A percentile compares a stretch with the other conserved stretches of the same genome.
phyloP scores from a whole-genome alignment of 148 eudicot species.

The Camellia japonica region DNA sequence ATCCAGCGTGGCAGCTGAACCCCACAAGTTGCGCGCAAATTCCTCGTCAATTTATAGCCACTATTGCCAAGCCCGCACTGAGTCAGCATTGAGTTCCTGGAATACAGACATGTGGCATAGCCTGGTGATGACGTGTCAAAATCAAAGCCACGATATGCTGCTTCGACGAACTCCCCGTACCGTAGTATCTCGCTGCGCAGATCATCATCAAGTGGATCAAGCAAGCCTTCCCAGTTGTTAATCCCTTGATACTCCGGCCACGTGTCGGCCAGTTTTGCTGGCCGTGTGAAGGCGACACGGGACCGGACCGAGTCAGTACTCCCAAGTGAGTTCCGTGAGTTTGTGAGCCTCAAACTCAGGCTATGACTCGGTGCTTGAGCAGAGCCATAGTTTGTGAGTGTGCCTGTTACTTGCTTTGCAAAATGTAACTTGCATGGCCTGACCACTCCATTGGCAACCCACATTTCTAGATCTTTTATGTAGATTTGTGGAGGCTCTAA shows the following conservation, averaged over 20 bases:
- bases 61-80: slow-evolving; percentile 5
- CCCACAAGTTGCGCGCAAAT: slow-evolving; percentile 6
- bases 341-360: background rate
- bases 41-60: slow-evolving; percentile 14
- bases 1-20: slow-evolving; percentile 14
- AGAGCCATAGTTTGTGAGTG: background rate
- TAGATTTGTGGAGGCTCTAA: background rate
- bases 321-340: slow-evolving; percentile 11
- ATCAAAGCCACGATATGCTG: slow-evolving; percentile 6
- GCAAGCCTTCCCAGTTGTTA: slow-evolving; percentile 16
- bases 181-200: slow-evolving; percentile 14
- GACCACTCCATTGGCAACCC: background rate
- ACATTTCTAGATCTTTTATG: background rate
- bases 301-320: background rate
- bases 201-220: slow-evolving; percentile 8
- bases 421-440: slow-evolving; percentile 5
- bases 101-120: slow-evolving; percentile 1
- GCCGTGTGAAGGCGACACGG: background rate
- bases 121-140: slow-evolving; percentile 4
- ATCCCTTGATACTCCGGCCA: slow-evolving; percentile 14
- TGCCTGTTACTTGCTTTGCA: background rate
- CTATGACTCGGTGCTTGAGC: background rate
- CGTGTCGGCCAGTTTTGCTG: slow-evolving; percentile 6
- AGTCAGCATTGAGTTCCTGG: slow-evolving; percentile 7
- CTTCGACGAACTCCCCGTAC: slow-evolving; percentile 17